Conservation (phyloP, 202 grass and related monocot species). For the Schoenoplectus tabernaemontani region DNA sequence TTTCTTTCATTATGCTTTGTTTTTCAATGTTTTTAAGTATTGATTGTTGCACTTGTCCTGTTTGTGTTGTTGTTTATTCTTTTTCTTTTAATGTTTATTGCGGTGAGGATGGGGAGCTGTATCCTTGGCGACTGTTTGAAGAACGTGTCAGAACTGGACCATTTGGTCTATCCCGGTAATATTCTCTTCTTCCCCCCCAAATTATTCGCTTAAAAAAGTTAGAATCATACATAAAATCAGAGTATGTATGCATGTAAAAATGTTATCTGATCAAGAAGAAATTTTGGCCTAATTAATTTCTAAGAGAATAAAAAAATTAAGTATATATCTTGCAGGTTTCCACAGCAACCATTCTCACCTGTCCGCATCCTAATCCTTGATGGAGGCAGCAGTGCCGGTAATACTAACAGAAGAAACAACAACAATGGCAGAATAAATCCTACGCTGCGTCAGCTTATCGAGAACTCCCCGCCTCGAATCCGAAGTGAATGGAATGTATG, state of each 20-base stretch:
- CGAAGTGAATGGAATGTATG: conserved; percentile 33
- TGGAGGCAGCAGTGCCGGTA: not conserved
- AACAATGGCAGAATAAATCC: conserved; percentile 21
- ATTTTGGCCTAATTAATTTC: not conserved
- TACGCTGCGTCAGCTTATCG: conserved; percentile 21
- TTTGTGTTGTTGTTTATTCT: not conserved
- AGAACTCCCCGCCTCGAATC: conserved; percentile 39
- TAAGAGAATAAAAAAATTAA: not conserved
- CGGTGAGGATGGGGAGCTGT: conserved; percentile 29
- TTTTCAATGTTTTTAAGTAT: not conserved
- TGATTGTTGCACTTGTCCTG: not conserved
- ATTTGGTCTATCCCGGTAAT: conserved; percentile 40
- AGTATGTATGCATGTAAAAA: not conserved
- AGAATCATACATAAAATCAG: not conserved
- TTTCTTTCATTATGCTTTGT: not conserved
- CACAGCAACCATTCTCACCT: conserved; percentile 25
- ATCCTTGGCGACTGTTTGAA: conserved; percentile 36
- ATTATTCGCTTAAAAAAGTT: not conserved
- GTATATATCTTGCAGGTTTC: not conserved
- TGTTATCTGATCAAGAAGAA: not conserved
- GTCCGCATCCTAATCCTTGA: conserved; percentile 21
- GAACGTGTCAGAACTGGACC: conserved; percentile 41
- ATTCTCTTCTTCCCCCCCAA: not conserved
- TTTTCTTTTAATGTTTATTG: not conserved
- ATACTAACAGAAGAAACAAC: not conserved